phyloP scores from a whole-genome alignment of 73 alveolate genomes.

The Uronychia binucleata region DNA sequence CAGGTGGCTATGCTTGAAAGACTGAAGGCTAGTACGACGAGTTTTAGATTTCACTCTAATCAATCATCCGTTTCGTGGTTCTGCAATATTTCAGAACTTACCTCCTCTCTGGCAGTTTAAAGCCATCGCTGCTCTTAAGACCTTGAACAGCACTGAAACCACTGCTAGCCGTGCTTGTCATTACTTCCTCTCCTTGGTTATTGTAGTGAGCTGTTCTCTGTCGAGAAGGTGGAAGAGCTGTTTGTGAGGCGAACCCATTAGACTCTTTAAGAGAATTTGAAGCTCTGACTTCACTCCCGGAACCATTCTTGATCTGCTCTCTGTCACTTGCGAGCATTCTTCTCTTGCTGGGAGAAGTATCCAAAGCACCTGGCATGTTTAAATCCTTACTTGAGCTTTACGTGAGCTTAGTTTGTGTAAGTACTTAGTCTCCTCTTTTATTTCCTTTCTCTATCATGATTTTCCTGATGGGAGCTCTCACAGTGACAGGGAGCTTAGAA shows the following conservation, averaged over 20 bases:
- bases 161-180: neutral
- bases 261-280: neutral
- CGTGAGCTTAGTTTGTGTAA: too few species aligned
- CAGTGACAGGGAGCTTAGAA: constrained; percentile 9
- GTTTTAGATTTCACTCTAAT: neutral
- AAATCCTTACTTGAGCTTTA: too few species aligned
- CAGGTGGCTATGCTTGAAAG: neutral
- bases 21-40: neutral
- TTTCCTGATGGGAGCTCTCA: constrained; percentile 30
- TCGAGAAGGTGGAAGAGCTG: neutral
- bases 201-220: neutral
- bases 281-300: neutral
- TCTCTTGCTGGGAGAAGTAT: too few species aligned
- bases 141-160: neutral
- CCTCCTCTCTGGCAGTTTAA: neutral
- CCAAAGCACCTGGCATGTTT: too few species aligned
- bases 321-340: too few species aligned
- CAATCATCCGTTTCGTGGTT: neutral
- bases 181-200: neutral
- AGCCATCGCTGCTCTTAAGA: neutral
- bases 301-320: too few species aligned
- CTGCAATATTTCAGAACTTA: neutral
- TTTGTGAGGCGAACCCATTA: neutral
- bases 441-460: constrained; percentile 19
- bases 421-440: neutral